Conservation (phyloP, 23 red algal species). For the Gracilaria gracilis region DNA sequence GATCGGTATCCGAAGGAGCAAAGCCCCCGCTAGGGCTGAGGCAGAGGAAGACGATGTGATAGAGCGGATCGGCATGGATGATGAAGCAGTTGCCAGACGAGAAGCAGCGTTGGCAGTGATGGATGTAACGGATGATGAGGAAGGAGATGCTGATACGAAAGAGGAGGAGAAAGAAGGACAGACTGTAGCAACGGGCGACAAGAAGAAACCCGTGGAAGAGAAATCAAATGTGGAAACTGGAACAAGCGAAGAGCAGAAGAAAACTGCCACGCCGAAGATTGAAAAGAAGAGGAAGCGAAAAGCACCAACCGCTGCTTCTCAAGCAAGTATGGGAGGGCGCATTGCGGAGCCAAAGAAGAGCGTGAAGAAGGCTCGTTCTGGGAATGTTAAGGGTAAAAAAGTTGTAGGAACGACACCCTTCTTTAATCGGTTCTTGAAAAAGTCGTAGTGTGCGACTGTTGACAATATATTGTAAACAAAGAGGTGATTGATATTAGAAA, state of each 20-base stretch:
- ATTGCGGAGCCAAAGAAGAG: neutral
- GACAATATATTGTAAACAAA: neutral
- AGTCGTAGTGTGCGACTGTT: neutral
- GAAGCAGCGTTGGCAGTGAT: slow-evolving; percentile 13
- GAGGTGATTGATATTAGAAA: neutral
- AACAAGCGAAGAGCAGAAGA: neutral
- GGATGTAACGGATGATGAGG: slow-evolving; percentile 63
- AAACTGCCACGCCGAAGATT: neutral
- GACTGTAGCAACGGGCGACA: neutral
- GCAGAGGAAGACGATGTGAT: slow-evolving; percentile 7
- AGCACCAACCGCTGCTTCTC: slow-evolving; percentile 1
- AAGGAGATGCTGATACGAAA: neutral
- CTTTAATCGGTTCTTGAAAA: slow-evolving; percentile 52
- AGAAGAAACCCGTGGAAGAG: neutral
- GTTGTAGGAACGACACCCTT: neutral
- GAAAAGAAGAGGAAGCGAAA: slow-evolving; percentile 32
- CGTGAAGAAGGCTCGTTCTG: slow-evolving; percentile 13
- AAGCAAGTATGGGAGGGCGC: slow-evolving; percentile 37
- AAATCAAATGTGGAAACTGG: neutral
- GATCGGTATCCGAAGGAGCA: slow-evolving; percentile 22
- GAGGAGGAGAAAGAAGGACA: neutral
- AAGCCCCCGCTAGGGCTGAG: neutral
- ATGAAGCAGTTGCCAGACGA: slow-evolving; percentile 12
- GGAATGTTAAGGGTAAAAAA: neutral
- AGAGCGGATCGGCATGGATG: neutral